Percentiles rank a stretch among this genome's conserved stretches.
These are phyloP conservation scores for Aspergillus conjunctus DNA, from an alignment of 495 filamentous ascomycete species.

Conservation along the genomic window DNA sequence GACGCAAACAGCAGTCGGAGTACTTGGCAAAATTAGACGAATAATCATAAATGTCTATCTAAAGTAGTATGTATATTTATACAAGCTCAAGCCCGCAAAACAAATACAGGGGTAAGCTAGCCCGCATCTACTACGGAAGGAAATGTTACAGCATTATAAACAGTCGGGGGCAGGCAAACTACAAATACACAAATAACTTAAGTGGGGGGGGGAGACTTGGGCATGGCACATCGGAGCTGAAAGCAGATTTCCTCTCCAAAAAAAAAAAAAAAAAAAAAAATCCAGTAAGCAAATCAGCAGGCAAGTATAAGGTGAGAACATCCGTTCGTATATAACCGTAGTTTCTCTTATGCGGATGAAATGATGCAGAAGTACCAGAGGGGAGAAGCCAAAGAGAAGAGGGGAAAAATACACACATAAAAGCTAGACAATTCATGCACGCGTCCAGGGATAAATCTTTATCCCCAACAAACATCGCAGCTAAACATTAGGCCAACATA, in stretches of 20 bases:
- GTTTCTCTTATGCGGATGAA: slow-evolving; percentile 7
- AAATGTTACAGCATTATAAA: background rate
- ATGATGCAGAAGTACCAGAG: background rate
- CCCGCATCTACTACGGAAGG: background rate
- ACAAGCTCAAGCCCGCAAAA: background rate
- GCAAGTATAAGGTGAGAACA: background rate
- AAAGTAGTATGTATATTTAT: no score
- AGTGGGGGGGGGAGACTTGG: no score
- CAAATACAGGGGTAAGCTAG: background rate
- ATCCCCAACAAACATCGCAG: background rate
- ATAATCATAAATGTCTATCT: no score
- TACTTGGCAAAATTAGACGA: no score
- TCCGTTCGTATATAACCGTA: background rate
- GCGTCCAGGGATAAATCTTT: background rate
- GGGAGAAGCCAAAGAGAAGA: background rate
- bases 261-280: no score
- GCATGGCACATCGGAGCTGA: background rate
- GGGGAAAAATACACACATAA: background rate
- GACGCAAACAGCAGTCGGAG: no score
- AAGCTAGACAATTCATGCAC: background rate
- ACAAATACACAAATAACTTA: background rate
- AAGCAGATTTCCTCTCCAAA: background rate
- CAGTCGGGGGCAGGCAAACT: background rate
- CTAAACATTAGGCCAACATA: background rate
- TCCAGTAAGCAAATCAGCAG: background rate